Evolutionary conservation across 768 basidiomycete species (phyloP).

Genomic region (Kwoniella dendrophila): DNA sequence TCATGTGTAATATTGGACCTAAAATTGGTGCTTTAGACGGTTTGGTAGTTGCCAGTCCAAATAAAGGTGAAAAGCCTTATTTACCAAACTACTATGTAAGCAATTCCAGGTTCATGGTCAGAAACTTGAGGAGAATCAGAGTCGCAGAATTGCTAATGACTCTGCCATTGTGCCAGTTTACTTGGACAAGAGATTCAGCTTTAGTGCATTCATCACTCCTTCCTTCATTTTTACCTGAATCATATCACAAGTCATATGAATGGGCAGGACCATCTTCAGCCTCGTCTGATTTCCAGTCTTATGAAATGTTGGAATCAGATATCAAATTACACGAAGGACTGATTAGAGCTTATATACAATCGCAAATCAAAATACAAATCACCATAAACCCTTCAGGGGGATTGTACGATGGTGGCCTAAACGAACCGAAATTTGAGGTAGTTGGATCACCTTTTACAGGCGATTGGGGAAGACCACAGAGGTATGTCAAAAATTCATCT

Average conservation of each 20-base stretch:
- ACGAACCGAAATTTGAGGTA: conserved; percentile 55
- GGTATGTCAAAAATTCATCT: conserved; percentile 25
- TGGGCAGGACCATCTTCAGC: conserved; percentile 1
- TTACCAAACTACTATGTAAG: conserved; percentile 55
- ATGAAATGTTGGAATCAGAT: no score
- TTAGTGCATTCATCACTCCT: conserved; percentile 42
- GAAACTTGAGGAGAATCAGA: background rate
- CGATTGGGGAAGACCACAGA: conserved; percentile 55
- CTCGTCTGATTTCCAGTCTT: conserved; percentile 3
- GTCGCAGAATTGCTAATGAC: background rate
- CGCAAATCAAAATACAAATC: conserved; percentile 47
- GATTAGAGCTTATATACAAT: conserved; percentile 41
- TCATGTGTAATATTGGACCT: conserved; percentile 54
- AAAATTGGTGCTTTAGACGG: conserved; percentile 52
- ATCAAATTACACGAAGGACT: conserved; percentile 18
- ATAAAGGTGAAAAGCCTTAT: conserved; percentile 28
- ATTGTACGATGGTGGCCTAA: conserved; percentile 49
- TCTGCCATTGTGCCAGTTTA: conserved; percentile 35
- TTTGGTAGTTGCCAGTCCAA: conserved; percentile 54
- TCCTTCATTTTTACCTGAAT: conserved; percentile 23
- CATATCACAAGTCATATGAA: background rate
- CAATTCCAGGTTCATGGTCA: background rate
- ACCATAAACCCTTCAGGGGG: conserved; percentile 49
- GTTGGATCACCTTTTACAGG: conserved; percentile 49
- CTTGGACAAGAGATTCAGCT: conserved; percentile 53